Evolutionary conservation across 2,329 filamentous ascomycete genomes (phyloP), one percentile per base, ranked within the genome.

Genomic region (Penicillium psychrosexuale): DNA sequence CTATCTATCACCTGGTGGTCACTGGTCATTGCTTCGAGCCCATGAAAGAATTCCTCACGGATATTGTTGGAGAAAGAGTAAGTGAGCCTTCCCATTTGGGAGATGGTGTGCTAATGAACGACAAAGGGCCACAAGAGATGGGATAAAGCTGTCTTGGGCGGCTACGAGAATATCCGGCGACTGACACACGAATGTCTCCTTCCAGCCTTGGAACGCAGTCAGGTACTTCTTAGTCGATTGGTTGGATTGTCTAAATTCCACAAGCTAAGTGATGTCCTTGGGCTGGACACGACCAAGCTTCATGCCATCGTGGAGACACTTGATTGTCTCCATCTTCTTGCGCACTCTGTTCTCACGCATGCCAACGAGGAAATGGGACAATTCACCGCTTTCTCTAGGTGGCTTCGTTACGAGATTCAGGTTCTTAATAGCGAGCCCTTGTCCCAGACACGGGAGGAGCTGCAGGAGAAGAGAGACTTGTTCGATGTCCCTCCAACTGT

Each of bases 161-260:
- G 91, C 1, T 86, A 97, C 19, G 86, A 90, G 56, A 87, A 85
- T 51, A 80, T 97, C 9, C 84, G 91, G 47, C 83, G 84, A 49
- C 80, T 97, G 12, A 80, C 91, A 0, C 92, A 96, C 67, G 88
- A 96, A 68, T 92, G 95, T 69, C 85, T 97, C 48, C 80, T 97
- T 2, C 94, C 94, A 0, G 91, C 90, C 0, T 78, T 97, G 2
- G 91, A 97, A 64, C 85, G 93, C 49, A 88, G 89, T 62, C 83
- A 84, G 44, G 85, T 97, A 24, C 86, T 96, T 31, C 82, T 96
- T 28, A 91, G 88, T 62, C 86, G 91, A 12, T 82, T 99, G 1
- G 84, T 89, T 22, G 93, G 94, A 0, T 83, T 97, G 12, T 91
- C 92, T 3, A 85, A 84, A 57, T 96, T 91, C 64, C 84, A 93